Percentiles rank a stretch among this genome's conserved stretches.
Conservation (phyloP, 257 asterid genomes). For the Voacanga thouarsii region DNA sequence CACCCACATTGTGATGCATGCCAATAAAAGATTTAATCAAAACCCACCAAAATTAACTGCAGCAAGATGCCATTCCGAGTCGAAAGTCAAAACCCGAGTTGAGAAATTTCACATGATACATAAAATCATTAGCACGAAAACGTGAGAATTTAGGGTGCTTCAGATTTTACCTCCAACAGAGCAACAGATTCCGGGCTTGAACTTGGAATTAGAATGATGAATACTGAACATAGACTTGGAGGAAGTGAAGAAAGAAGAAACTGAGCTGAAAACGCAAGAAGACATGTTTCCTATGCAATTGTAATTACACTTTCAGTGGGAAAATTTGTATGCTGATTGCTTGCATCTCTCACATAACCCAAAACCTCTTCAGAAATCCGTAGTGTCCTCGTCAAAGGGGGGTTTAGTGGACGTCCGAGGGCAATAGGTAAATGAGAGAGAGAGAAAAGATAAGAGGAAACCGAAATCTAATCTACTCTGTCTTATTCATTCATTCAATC, state of each 20-base stretch:
- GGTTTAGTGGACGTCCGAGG: neutral
- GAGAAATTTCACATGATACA: neutral
- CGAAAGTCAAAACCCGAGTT: neutral
- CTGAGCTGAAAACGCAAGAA: slow-evolving; percentile 24
- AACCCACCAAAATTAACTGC: neutral
- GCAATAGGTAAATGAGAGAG: neutral
- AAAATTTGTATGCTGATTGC: neutral
- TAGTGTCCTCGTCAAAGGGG: neutral
- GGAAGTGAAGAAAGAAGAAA: slow-evolving; percentile 20
- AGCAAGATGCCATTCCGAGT: slow-evolving; percentile 7
- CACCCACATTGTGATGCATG: neutral
- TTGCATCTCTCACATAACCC: slow-evolving; percentile 7
- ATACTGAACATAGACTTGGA: slow-evolving; percentile 20
- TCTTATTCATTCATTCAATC: neutral
- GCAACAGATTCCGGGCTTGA: slow-evolving; percentile 21
- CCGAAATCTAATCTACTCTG: slow-evolving; percentile 13
- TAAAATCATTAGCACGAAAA: no score
- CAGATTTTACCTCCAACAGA: slow-evolving; percentile 27
- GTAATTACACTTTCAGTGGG: neutral
- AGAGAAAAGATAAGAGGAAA: slow-evolving; percentile 18
- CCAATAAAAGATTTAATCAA: slow-evolving; percentile 4
- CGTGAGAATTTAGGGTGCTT: neutral
- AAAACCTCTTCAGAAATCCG: neutral
- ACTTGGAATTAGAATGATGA: slow-evolving; percentile 14
- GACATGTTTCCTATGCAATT: slow-evolving; percentile 6